Evolutionary conservation across 176 grass and related monocot genomes (phyloP).

Genomic region (Leersia perrieri): DNA sequence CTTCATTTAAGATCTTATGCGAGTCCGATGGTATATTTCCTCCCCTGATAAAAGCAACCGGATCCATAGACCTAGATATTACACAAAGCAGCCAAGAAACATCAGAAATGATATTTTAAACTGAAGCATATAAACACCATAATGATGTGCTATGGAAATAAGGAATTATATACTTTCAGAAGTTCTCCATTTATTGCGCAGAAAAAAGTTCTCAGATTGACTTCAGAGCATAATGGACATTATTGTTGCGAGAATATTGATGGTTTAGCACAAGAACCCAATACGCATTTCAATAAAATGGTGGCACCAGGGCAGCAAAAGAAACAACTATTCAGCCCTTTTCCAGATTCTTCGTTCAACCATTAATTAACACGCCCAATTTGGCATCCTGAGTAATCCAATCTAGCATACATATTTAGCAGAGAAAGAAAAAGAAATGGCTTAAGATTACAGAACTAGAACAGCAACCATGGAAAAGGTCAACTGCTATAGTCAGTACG

Average conservation of each 20-base stretch:
- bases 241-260: conserved; percentile 11
- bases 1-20: conserved; percentile 43
- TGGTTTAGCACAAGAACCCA: background rate
- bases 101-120: conserved; percentile 23
- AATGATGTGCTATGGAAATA: background rate
- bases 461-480: conserved; percentile 33
- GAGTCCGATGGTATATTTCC: conserved; percentile 37
- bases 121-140: conserved; percentile 12
- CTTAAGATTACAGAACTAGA: background rate
- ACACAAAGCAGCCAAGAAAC: conserved; percentile 13
- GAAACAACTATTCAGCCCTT: background rate
- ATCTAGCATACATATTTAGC: conserved; percentile 12
- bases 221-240: background rate
- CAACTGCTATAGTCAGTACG: conserved; percentile 26
- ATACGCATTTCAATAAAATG: conserved; percentile 1
- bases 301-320: background rate
- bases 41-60: conserved; percentile 38
- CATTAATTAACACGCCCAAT: conserved; percentile 15
- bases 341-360: conserved; percentile 11
- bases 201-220: background rate
- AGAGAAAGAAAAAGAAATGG: background rate
- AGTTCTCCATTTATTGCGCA: background rate
- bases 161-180: background rate
- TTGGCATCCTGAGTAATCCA: conserved; percentile 7
- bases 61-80: conserved; percentile 50